Base-by-base conservation (phyloP, 768 basidiomycete species). In the Kwoniella dejecticola region DNA sequence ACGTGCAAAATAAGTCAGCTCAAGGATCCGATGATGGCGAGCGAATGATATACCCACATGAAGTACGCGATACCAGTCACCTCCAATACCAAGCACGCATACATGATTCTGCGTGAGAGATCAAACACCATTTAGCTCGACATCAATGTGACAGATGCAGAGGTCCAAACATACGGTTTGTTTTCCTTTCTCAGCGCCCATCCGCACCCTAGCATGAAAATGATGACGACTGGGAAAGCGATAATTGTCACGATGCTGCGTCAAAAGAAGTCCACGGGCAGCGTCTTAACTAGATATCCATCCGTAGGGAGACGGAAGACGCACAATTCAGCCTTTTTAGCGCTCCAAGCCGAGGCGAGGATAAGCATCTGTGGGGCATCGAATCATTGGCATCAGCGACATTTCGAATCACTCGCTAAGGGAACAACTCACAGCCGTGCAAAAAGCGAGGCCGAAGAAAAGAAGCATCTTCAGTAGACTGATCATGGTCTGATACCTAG, bases 171-270 rank as follows among this genome's bases (percentile, higher is more conserved):
- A 55, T 27, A 69, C 66, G 58, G 57, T 58, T 64, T 73, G 33
- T 70, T 68, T 54, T 73, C 71, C n/a, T 50, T 50, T 30, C 69
- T 54, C n/a, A 73, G 21, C 11, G 71, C 68, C 57, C 64, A 73
- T 7, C 71, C 71, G 42, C 66, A 68, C 1, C 57, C 49, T 5
- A 73, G 54, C 57, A 68, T 67, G 45, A 56, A 42, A 29, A 70
- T 19, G 13, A 62, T 55, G 13, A 61, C 62, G 4, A 70, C 29
- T 1, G 69, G 69, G 11, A 73, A 49, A 12, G 71, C 71, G 23
- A 73, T 41, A 46, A 70, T 68, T 7, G 71, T 73, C 56, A 73
- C 62, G 49, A 69, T 63, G 53, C 68, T 70, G n/a, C n/a, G n/a
- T n/a, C n/a, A n/a, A n/a, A n/a, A n/a, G n/a, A n/a, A n/a, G n/a